Percentiles rank a stretch among this genome's conserved stretches.
These are phyloP conservation scores for Suillus decipiens DNA, from an alignment of 768 basidiomycete species.

Conservation along the genomic window DNA sequence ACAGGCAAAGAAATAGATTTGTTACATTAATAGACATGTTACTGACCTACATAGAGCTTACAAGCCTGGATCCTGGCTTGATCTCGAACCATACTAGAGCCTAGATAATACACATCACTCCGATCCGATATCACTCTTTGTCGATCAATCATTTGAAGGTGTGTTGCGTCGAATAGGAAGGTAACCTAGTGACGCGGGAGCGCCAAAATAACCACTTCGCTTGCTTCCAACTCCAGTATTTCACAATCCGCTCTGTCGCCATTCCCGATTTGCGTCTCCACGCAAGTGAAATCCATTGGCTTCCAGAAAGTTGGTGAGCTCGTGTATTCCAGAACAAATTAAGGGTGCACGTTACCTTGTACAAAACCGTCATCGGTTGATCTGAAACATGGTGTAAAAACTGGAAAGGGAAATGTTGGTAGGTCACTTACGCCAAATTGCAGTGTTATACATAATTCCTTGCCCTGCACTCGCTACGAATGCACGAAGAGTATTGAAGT, in stretches of 20 bases:
- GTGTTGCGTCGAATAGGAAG: neutral
- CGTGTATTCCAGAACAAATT: constrained; percentile 7
- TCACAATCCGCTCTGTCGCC: constrained; percentile 84
- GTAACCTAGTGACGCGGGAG: constrained; percentile 5
- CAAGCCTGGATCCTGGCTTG: neutral
- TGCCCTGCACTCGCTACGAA: constrained; percentile 82
- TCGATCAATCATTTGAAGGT: neutral
- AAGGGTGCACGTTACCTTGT: constrained; percentile 48
- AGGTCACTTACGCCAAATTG: constrained; percentile 82
- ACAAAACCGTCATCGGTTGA: constrained; percentile 88
- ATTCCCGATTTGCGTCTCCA: constrained; percentile 92
- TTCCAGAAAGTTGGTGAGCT: constrained; percentile 34
- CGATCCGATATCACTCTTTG: neutral
- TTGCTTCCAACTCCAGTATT: constrained; percentile 56
- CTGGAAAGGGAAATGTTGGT: neutral
- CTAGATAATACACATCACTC: constrained; percentile 2
- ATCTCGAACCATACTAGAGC: neutral
- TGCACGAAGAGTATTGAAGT: constrained; percentile 71
- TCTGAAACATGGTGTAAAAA: constrained; percentile 48
- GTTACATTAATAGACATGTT: neutral
- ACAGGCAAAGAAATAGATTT: constrained; percentile 65
- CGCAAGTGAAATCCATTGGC: constrained; percentile 81
- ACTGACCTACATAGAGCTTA: constrained; percentile 4
- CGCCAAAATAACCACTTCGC: constrained; percentile 36
- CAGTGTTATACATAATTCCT: constrained; percentile 82